Evolutionary conservation across 1,284 basidiomycete species (phyloP).

Genomic region (Tilletia caries): DNA sequence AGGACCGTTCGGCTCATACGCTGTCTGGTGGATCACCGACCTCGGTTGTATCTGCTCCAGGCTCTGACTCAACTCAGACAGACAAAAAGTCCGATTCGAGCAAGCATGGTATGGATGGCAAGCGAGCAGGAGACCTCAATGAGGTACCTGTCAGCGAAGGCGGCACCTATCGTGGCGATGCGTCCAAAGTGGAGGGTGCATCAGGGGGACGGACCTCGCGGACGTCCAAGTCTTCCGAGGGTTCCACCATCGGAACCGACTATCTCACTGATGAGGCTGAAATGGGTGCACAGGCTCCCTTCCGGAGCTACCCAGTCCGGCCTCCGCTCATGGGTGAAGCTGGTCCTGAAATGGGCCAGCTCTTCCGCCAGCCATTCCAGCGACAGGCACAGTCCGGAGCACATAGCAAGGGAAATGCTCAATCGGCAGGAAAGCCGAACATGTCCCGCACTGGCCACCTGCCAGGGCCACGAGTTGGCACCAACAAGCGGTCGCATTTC

Average conservation of each 20-base stretch:
- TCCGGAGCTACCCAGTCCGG: neutral
- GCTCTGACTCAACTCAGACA: neutral
- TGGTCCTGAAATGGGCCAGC: neutral
- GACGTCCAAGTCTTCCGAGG: neutral
- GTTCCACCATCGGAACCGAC: neutral
- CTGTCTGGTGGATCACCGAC: neutral
- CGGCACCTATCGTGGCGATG: too few relatives aligned
- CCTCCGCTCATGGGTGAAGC: slow-evolving; percentile 3
- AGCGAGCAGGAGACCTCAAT: neutral
- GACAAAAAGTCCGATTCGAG: neutral
- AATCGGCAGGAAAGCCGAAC: neutral
- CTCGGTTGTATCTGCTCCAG: neutral
- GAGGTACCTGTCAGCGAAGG: neutral
- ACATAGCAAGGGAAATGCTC: neutral
- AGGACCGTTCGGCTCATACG: neutral
- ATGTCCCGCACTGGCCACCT: neutral
- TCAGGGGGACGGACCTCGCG: neutral
- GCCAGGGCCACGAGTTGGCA: neutral
- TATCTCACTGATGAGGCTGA: neutral
- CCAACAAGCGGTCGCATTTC: slow-evolving; percentile 18
- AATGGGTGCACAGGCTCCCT: neutral
- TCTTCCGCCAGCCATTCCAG: neutral
- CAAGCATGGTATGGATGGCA: neutral
- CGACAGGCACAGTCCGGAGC: neutral
- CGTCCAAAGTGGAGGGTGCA: neutral